phyloP scores from a whole-genome alignment of 75 land plant genomes.

The Sequoiadendron giganteum region DNA sequence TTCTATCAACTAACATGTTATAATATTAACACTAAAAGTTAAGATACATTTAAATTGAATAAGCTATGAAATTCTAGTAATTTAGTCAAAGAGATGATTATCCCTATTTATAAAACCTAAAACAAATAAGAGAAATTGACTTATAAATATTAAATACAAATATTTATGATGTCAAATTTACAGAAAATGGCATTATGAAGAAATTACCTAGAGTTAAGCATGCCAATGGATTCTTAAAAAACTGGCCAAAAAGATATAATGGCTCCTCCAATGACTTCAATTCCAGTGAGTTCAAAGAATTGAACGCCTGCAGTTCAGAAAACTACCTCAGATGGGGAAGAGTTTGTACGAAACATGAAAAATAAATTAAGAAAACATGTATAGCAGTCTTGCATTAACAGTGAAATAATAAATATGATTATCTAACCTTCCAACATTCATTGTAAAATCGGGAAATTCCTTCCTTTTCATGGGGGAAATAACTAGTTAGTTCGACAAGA shows the following conservation, averaged over 20 bases:
- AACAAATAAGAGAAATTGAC: not conserved
- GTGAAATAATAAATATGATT: constrained; percentile 2
- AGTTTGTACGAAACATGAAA: constrained; percentile 7
- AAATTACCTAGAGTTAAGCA: constrained; percentile 92
- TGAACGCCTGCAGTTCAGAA: constrained; percentile 64
- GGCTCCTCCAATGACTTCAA: constrained; percentile 97
- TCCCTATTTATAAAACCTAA: too few relatives aligned
- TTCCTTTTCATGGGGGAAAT: constrained; percentile 84
- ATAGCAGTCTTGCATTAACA: not conserved
- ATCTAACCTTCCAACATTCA: constrained; percentile 90
- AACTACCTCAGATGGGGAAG: not conserved
- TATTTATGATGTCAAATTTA: not conserved
- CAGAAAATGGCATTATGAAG: not conserved
- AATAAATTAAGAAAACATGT: not conserved
- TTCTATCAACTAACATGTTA: constrained; percentile 3
- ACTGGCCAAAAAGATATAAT: constrained; percentile 94
- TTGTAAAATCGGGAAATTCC: constrained; percentile 79
- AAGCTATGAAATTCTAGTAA: not conserved
- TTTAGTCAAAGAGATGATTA: not conserved
- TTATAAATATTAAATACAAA: not conserved
- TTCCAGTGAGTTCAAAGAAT: constrained; percentile 88
- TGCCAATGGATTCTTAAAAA: constrained; percentile 85
- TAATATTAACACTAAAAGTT: not conserved
- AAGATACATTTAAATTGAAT: not conserved
- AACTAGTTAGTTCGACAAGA: constrained; percentile 55